Base-by-base conservation (phyloP, 768 basidiomycete genomes). In the Infundibulicybe gibba region DNA sequence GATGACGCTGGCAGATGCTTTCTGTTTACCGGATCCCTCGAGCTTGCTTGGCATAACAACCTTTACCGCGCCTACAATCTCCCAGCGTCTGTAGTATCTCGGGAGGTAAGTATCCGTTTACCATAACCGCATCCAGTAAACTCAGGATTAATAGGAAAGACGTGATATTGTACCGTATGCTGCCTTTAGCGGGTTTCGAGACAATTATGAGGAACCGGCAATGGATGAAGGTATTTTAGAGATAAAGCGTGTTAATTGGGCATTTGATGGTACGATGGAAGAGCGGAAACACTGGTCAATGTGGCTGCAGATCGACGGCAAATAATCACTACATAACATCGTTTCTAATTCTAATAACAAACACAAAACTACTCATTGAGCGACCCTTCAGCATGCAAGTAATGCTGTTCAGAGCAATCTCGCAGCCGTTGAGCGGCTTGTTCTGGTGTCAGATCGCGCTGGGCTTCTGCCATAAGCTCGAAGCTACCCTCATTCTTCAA, bases 21-120 rank as follows among this genome's bases (percentile, higher is more conserved):
- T 60, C 53, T 77, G 20, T 95, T 97, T 55, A 71, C 79, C 8
- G 87, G 83, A 38, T 79, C 86, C 8, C 55, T 80, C n/a, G 87
- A 92, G 40, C 74, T 95, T 6, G 90, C 90, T 2, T 89, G 84
- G 85, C 95, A 97, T 64, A 97, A 97, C 62, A 94, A 94, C 57
- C 65, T 94, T 6, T 97, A 95, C 60, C 80, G 94, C 25, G 82
- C 90, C 32, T 89, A 71, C 53, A 78, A 77, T 50, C 65, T 77
- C 25, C 80, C 82, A 0, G 61, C 76, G 2, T 70, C 71, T 1
- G 62, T 68, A n/a, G 59, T 65, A 31, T 60, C 56, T 1, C 61
- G 60, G 40, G 75, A 80, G 61, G 79, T 76, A 47, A 49, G 65
- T 58, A 12, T 16, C 39, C 39, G 19, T 6, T 32, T 10, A 40